Evolutionary conservation across 371 early-diverging fungal genomes (phyloP), one percentile per base, ranked within the genome.

Genomic region (Blastocladiella emersonii): DNA sequence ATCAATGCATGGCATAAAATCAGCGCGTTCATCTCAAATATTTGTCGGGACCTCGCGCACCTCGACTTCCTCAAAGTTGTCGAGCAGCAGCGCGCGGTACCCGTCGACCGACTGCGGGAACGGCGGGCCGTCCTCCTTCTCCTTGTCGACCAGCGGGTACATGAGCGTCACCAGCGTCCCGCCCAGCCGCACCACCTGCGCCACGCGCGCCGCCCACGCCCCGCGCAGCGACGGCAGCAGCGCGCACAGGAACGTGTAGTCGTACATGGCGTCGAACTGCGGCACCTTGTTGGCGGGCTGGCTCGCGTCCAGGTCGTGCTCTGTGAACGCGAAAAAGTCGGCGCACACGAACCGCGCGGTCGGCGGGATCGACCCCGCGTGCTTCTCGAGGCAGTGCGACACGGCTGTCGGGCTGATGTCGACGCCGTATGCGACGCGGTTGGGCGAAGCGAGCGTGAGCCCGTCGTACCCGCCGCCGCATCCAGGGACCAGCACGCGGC

Each of bases 221-320:
- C 76, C 64, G 7, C 93, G 71, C 66, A 85, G 69, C 15, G 71
- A 65, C 19, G 88, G 90, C n/a, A 73, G 77, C 59, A 93, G 71
- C 6, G 92, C 91, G 66, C 93, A 92, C 30, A 93, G 74, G 68
- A 93, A 92, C 80, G 91, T 90, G 71, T 90, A 90, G 68, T 92
- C 92, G 61, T 83, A 92, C 8, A 88, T 79, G n/a, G 91, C 74
- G 66, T 83, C 79, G 72, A 79, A 92, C 41, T 79, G 67, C 5
- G 85, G 83, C 6, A 71, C 64, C 4, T 74, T 66, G n/a, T n/a
- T n/a, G n/a, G n/a, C n/a, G n/a, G n/a, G n/a, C n/a, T n/a, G n/a
- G n/a, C n/a, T n/a, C n/a, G n/a, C n/a, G n/a, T 17, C 23, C 21
- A 45, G 27, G 21, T 57, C 53, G 10, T 27, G 8, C 17, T 51